Evolutionary conservation across 306 rosid species (phyloP), one percentile per base, ranked within the genome.

Genomic region (Fragaria ananassa): DNA sequence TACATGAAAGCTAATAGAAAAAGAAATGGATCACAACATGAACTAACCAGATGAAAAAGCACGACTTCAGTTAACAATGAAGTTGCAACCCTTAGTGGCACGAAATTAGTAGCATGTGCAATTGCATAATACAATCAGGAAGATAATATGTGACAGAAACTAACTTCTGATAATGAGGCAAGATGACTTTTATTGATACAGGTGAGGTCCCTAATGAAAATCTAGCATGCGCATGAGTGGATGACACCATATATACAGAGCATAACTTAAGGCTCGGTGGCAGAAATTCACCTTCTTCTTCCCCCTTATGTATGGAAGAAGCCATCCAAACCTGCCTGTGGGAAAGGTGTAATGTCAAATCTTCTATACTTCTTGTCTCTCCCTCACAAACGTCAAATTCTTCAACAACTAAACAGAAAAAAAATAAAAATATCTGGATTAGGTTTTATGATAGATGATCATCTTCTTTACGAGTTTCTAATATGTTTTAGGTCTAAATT

Each of bases 301-400:
- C 97, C 39, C 96, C 95, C 85, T 81, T 86, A 76, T 94, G 98
- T 85, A 94, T 88, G 57, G 98, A 94, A 71, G 97, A 88, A 80
- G 95, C 97, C 98, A 94, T 87, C 98, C 97, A 94, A 81, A 91
- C 91, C 83, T 72, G 83, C 86, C 87, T 87, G 74, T 76, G 80
- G 64, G 89, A 83, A 80, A 89, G 83, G 35, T 89, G 84, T 67
- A 45, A 73, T 64, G 79, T 85, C 77, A 94, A 76, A 74, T 87
- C 81, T 41, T 90, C 92, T 72, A 86, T 67, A 54, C 37, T 80
- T 34, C 37, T 80, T 34, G 54, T 65, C 80, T 85, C 86, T 60
- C 78, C 79, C 85, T 80, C 88, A 27, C 83, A 75, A 75, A 81
- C 76, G 42, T 80, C 93, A 80, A 76, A 78, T 67, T 86, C 93